Conservation (phyloP, 441 rosid genomes). For the Omphalea diandra region DNA sequence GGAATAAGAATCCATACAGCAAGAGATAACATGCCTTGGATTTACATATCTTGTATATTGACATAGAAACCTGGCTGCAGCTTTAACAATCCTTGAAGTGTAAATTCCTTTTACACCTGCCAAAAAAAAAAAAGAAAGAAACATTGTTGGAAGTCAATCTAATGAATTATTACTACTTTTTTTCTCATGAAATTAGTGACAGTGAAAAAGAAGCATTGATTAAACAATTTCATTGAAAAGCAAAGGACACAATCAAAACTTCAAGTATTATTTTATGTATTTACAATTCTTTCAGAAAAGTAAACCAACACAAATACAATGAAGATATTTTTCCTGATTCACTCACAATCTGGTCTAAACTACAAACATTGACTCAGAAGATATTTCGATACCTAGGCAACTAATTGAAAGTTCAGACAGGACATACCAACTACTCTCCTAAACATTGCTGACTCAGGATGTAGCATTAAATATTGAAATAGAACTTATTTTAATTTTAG, state of each 20-base stretch:
- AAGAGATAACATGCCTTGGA: conserved; percentile 43
- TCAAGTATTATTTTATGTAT: not conserved
- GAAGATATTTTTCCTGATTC: not conserved
- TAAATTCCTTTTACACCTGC: conserved; percentile 80
- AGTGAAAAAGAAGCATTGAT: not conserved
- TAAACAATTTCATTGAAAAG: not conserved
- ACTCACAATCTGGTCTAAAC: too few relatives aligned
- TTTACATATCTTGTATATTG: conserved; percentile 58
- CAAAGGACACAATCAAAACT: not conserved
- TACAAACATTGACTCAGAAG: not conserved
- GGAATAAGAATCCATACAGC: conserved; percentile 9
- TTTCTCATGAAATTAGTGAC: conserved; percentile 1
- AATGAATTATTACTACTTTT: conserved; percentile 10
- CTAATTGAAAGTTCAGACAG: not conserved
- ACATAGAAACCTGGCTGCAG: conserved; percentile 56
- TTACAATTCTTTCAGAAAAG: not conserved
- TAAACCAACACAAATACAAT: not conserved
- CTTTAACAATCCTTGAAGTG: conserved; percentile 64
- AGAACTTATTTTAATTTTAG: too few relatives aligned
- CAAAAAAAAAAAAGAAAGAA: conserved; percentile 22
- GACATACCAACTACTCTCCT: not conserved
- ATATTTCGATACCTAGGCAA: not conserved
- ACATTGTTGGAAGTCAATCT: conserved; percentile 11
- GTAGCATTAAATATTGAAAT: not conserved
- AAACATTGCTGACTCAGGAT: not conserved